Evolutionary conservation across 768 basidiomycete genomes (phyloP).

Genomic region (Leccinum obscurum): DNA sequence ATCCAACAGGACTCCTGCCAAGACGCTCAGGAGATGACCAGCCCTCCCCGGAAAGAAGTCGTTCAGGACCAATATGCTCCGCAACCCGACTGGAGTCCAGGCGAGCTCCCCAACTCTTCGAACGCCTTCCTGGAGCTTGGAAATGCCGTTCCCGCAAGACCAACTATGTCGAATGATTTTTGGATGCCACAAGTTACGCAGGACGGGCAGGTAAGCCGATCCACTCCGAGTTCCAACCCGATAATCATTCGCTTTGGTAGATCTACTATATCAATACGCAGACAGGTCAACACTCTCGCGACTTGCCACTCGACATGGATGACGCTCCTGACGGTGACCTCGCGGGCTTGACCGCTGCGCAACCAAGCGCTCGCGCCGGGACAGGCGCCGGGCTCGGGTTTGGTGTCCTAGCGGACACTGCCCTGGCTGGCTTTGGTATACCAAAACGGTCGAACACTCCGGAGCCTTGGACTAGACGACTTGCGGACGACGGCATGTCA

Average conservation of each 20-base stretch:
- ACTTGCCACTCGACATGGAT: constrained; percentile 77
- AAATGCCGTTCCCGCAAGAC: constrained; percentile 28
- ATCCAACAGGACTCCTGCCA: constrained; percentile 11
- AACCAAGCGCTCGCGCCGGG: constrained; percentile 55
- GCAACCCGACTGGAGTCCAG: constrained; percentile 49
- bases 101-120: constrained; percentile 35
- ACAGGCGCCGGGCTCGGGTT: constrained; percentile 54
- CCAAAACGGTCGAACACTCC: constrained; percentile 60
- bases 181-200: constrained; percentile 88
- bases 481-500: constrained; percentile 80
- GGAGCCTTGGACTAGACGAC: constrained; percentile 79
- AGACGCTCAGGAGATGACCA: constrained; percentile 15
- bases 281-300: constrained; percentile 78
- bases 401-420: constrained; percentile 36
- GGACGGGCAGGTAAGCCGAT: constrained; percentile 72
- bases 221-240: background rate
- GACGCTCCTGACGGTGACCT: constrained; percentile 65
- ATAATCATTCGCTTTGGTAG: constrained; percentile 39
- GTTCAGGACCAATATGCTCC: constrained; percentile 31
- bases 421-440: constrained; percentile 58
- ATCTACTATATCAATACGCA: constrained; percentile 95
- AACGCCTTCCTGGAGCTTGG: constrained; percentile 37
- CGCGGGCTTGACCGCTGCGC: constrained; percentile 53
- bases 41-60: constrained; percentile 14
- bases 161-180: constrained; percentile 63